Percentiles rank a stretch among this genome's conserved stretches.
Evolutionary conservation across 768 basidiomycete species (phyloP).

Genomic region (Melanogaster broomeanus): DNA sequence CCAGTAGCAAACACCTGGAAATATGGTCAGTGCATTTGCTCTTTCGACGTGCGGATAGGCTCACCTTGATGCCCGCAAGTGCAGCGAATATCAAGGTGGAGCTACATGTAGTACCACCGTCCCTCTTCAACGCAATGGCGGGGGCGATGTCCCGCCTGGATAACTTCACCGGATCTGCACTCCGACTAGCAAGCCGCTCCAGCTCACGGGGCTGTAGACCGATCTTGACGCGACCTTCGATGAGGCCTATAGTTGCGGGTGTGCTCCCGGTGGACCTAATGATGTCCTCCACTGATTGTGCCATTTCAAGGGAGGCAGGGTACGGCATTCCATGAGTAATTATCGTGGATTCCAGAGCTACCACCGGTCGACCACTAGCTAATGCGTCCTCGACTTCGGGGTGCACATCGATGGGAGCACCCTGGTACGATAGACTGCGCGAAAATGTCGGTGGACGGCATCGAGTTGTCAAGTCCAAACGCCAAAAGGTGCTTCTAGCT

Average conservation of each 20-base stretch:
- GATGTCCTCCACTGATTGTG: constrained; percentile 68
- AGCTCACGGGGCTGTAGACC: constrained; percentile 71
- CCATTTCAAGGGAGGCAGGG: constrained; percentile 73
- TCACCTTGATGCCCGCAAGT: constrained; percentile 83
- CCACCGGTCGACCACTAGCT: constrained; percentile 61
- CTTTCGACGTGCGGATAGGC: neutral
- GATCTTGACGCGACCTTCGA: constrained; percentile 84
- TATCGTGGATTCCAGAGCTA: constrained; percentile 91
- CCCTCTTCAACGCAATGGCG: constrained; percentile 62
- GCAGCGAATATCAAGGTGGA: constrained; percentile 75
- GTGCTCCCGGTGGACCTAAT: constrained; percentile 75
- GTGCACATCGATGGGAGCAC: constrained; percentile 61
- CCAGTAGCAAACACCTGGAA: constrained; percentile 86
- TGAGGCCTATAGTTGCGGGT: constrained; percentile 89
- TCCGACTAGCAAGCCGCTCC: constrained; percentile 61
- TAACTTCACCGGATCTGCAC: constrained; percentile 55
- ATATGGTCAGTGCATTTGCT: constrained; percentile 7
- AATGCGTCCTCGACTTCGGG: constrained; percentile 87
- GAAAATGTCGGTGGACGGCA: constrained; percentile 4
- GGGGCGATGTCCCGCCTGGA: constrained; percentile 82
- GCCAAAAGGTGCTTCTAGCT: constrained; percentile 3
- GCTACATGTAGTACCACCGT: constrained; percentile 84
- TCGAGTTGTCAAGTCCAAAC: neutral
- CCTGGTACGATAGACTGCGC: constrained; percentile 2
- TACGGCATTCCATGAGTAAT: constrained; percentile 92